phyloP scores from a whole-genome alignment of 83 land plant genomes.

The Picea abies region DNA sequence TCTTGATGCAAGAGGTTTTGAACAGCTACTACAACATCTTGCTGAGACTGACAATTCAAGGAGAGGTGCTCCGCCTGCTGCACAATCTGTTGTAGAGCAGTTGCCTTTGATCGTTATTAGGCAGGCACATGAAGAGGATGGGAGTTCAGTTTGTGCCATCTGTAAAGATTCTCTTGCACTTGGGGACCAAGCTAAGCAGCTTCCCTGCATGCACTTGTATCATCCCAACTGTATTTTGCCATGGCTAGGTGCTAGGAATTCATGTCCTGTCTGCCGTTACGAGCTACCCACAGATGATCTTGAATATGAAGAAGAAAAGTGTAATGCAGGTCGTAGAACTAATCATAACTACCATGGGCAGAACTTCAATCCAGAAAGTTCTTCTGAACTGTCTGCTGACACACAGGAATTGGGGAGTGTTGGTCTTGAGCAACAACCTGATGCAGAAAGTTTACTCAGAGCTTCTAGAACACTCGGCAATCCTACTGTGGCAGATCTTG shows the following conservation, averaged over 20 bases:
- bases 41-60: too few relatives aligned
- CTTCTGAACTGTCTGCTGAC: neutral
- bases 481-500: neutral
- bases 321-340: neutral
- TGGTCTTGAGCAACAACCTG: too few relatives aligned
- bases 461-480: neutral
- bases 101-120: constrained; percentile 41
- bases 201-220: constrained; percentile 70
- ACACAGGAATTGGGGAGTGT: too few relatives aligned
- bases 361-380: constrained; percentile 23
- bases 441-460: constrained; percentile 3
- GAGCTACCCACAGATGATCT: constrained; percentile 77
- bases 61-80: too few relatives aligned
- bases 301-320: constrained; percentile 60
- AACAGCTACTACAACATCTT: too few relatives aligned
- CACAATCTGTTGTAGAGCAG: constrained; percentile 19
- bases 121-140: constrained; percentile 46
- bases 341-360: constrained; percentile 18
- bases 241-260: constrained; percentile 61
- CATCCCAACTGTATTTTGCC: constrained; percentile 70
- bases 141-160: constrained; percentile 48
- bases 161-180: constrained; percentile 57
- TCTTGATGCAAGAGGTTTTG: too few relatives aligned
- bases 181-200: constrained; percentile 50
- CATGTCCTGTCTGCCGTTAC: constrained; percentile 74